Base-by-base conservation (phyloP, 768 basidiomycete genomes). In the Cyclocybe cylindracea region DNA sequence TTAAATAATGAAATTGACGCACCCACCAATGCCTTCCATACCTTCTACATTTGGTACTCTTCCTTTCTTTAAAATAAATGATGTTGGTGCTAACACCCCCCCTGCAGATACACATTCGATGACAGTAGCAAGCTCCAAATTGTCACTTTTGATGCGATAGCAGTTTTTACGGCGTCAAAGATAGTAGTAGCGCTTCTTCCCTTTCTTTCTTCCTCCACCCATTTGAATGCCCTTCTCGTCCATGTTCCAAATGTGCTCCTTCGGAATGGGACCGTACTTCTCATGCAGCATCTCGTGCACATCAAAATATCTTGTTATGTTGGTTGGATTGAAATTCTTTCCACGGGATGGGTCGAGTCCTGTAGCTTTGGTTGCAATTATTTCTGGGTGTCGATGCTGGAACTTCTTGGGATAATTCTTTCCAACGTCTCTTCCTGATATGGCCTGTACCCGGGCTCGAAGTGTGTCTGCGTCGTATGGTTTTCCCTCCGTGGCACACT, bases 51-150 rank as follows among this genome's bases (percentile, higher is more conserved):
- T 16, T 36, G 56, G 38, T 33, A 35, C 11, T 47, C 54, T 18
- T 50, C 51, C 55, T 11, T 61, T 65, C 3, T 56, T 24, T 35
- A 73, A 65, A 14, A 73, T 56, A 53, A 75, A 70, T 6, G 59
- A 54, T 0, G 66, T 62, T 14, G 47, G 46, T 7, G 69, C 39
- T 14, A 41, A 38, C 10, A 50, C 49, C 4, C 72, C 72, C 51
- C 64, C 69, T 6, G 73, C 72, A 39, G 63, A 69, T 7, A 74
- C 55, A 59, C 66, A 69, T 48, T 77, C 72, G 44, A 78, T 63
- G 18, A 78, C 57, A 0, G 73, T 78, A 8, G 75, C 63, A 0
- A 77, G 69, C 51, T 79, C 66, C 0, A 74, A 64, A 36, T 74
- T 71, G n/a, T 61, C 70, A 51, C 65, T 69, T 7, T 51, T 34